Base-by-base conservation (phyloP, 768 basidiomycete species). In the Psilocybe azurescens region DNA sequence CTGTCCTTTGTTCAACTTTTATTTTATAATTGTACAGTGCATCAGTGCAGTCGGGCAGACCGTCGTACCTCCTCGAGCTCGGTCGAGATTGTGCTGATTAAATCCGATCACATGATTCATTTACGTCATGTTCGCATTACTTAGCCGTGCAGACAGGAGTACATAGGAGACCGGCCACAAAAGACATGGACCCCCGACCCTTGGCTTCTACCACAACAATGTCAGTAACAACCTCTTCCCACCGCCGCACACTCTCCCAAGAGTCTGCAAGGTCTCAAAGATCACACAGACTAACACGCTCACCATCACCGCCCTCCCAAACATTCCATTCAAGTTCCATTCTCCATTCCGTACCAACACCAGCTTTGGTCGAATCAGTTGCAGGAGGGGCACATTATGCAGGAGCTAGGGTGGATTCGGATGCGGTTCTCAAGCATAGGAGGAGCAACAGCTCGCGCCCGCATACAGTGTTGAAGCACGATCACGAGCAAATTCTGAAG, bases 371-470 rank as follows among this genome's bases (percentile, higher is more conserved):
- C 38, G 81, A 83, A 64, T 86, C 86, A 0, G 83, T 86, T 3
- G 85, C 85, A 1, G 82, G 86, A 46, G 88, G 80, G 14, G 86
- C 88, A 0, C 88, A 89, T 65, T 90, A 88, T 66, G 83, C 85
- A 4, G 87, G 87, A 5, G 77, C 75, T 20, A 75, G 74, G 56
- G 73, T 84, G 5, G 79, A 83, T 62, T 64, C 72, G 10, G 74
- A 77, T 28, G 49, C 69, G 4, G 59, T 63, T 2, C 47, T 78
- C 28, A 78, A 75, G 53, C 80, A 74, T 49, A 69, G 82, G 56
- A 72, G 77, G 57, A 80, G 76, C 56, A 77, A 75, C 32, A 66
- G 67, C 8, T 67, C 66, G 5, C 71, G 77, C 14, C 67, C 67
- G 3, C 79, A 80, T 59, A 74, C 75, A 3, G 74, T 77, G 14